Base-by-base conservation (phyloP, 2,329 filamentous ascomycete species). In the Emmonsiellopsis sp. region DNA sequence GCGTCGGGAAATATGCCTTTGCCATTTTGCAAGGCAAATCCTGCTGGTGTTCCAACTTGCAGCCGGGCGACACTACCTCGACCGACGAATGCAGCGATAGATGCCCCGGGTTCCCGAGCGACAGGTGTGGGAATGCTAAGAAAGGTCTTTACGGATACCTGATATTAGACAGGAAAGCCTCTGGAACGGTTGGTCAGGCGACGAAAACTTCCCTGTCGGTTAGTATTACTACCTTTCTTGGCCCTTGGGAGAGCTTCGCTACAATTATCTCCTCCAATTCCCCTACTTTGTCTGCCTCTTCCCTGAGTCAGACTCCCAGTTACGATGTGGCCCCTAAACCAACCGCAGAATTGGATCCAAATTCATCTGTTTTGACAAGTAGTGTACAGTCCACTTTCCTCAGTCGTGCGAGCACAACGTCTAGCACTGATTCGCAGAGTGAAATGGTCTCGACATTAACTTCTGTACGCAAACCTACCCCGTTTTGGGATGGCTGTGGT, bases 21-120 rank as follows among this genome's bases (percentile, higher is more conserved):
- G 74, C 68, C 11, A 65, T 77, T 39, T 53, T 77, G 8, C 72
- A 74, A 58, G 70, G 64, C n/a, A 67, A 71, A 51, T 62, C 64
- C 14, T 77, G 75, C 61, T 77, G 75, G 74, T 77, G 75, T 60
- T 73, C 74, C 7, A 71, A 77, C 55, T 70, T 74, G 50, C 65
- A 63, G 10, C 75, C 75, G 2, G 64, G 67, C 6, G 56, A 65
- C 39, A 68, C 65, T 6, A 65, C 66, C 6, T 66, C 62, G 45
- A 61, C 63, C 3, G 61, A 62, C 1, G 57, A 70, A 5, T 77
- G 75, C 61, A 61, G 66, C 52, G 60, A 67, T 42, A 46, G 56
- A 17, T 77, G 75, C 52, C 74, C 75, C 9, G 75, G 75, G n/a
- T 77, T 72, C 59, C 68, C 68, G n/a, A 52, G 55, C 13, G 75